Evolutionary conservation across 23 red algal species (phyloP).

Genomic region (Gracilaria caudata): DNA sequence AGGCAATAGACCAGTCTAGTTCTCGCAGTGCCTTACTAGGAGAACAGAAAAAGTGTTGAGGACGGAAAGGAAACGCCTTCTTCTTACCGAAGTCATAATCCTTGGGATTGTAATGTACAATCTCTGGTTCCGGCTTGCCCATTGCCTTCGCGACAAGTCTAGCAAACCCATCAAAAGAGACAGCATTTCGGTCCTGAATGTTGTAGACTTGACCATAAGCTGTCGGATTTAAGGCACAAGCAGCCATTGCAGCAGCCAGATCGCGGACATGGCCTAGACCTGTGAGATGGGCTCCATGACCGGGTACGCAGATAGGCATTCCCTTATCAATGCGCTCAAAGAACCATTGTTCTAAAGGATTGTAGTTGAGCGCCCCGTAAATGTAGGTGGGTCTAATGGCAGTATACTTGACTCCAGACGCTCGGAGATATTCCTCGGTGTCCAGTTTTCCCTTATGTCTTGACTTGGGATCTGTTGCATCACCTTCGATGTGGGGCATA

Average conservation of each 20-base stretch:
- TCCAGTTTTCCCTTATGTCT: conserved; percentile 95
- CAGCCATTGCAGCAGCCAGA: conserved; percentile 91
- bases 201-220: conserved; percentile 92
- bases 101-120: conserved; percentile 98
- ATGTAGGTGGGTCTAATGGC: conserved; percentile 98
- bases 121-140: conserved; percentile 76
- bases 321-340: conserved; percentile 90
- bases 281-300: conserved; percentile 91
- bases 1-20: conserved; percentile 88
- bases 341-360: conserved; percentile 97
- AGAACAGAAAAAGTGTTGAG: conserved; percentile 96
- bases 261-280: conserved; percentile 97
- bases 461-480: conserved; percentile 78
- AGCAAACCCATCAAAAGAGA: conserved; percentile 94
- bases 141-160: conserved; percentile 74
- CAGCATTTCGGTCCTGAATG: conserved; percentile 88
- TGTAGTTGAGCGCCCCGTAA: conserved; percentile 98
- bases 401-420: conserved; percentile 71
- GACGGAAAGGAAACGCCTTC: conserved; percentile 94
- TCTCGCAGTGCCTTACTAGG: conserved; percentile 84
- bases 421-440: conserved; percentile 87
- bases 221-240: conserved; percentile 51
- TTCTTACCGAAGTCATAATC: conserved; percentile 84
- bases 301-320: conserved; percentile 89
- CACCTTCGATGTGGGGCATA: conserved; percentile 96